Evolutionary conservation across 305 asterid genomes (phyloP).

Genomic region (Fraxinus xanthoxyloides): DNA sequence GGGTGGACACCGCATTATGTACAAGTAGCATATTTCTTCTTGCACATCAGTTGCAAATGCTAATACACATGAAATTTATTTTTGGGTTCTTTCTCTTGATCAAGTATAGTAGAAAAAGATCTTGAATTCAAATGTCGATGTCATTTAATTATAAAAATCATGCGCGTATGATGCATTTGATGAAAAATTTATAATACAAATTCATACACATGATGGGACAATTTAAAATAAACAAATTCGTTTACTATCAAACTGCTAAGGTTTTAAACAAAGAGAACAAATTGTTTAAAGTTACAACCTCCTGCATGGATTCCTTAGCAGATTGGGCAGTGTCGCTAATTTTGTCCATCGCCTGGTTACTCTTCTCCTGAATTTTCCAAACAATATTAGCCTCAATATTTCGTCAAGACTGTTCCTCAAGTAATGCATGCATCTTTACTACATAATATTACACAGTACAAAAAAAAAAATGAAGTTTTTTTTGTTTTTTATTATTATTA

Average conservation of each 20-base stretch:
- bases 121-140: not conserved
- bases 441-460: not conserved
- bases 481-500: no score
- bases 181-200: not conserved
- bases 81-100: not conserved
- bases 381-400: not conserved
- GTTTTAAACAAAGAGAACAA: not conserved
- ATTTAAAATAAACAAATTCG: not conserved
- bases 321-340: slow-evolving; percentile 8
- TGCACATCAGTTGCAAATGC: not conserved
- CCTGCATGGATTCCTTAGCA: slow-evolving; percentile 2
- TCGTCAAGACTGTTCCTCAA: not conserved
- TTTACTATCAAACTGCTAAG: not conserved
- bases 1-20: no score
- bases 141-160: not conserved
- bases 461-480: no score
- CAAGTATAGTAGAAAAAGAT: not conserved
- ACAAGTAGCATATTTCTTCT: no score
- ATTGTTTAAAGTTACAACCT: not conserved
- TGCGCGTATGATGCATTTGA: not conserved
- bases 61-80: not conserved
- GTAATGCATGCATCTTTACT: no score
- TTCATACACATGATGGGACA: not conserved
- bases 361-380: not conserved
- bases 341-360: slow-evolving; percentile 7